These are phyloP conservation scores for Penicillium salamii DNA, from an alignment of 495 filamentous ascomycete species.

Conservation along the genomic window DNA sequence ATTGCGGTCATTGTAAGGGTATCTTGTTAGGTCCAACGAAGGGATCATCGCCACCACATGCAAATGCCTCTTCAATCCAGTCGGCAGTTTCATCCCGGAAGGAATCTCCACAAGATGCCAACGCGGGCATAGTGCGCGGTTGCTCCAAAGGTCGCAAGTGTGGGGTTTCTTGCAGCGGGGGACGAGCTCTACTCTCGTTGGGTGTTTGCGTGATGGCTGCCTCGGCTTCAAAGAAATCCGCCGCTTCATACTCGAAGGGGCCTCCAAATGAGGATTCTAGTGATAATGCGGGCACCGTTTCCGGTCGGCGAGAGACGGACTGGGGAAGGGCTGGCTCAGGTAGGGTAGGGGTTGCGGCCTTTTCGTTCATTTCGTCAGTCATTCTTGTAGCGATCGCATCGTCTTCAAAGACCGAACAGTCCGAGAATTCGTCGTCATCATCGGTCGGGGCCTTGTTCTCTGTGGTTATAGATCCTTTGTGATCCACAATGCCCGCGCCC, in stretches of 20 bases:
- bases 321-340: not conserved
- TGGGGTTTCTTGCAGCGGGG: not conserved
- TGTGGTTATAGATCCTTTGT: not conserved
- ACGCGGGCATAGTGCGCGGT: constrained; percentile 1
- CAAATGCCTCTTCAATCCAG: constrained; percentile 35
- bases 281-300: not conserved
- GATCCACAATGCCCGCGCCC: not conserved
- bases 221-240: constrained; percentile 14
- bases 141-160: not conserved
- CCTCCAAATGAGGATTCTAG: not conserved
- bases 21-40: constrained; percentile 27
- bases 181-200: not conserved
- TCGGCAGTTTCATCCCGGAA: constrained; percentile 43
- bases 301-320: not conserved
- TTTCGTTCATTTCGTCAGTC: not conserved
- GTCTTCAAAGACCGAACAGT: constrained; percentile 40
- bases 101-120: constrained; percentile 21
- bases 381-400: constrained; percentile 16
- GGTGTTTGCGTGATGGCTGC: constrained; percentile 1
- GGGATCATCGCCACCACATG: constrained; percentile 27
- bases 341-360: not conserved
- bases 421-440: constrained; percentile 41
- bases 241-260: constrained; percentile 4
- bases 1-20: constrained; percentile 11
- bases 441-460: not conserved